A percentile compares a stretch with the other conserved stretches of the same genome.
Evolutionary conservation across 306 rosid species (phyloP).

Genomic region (Cicer cuneatum): DNA sequence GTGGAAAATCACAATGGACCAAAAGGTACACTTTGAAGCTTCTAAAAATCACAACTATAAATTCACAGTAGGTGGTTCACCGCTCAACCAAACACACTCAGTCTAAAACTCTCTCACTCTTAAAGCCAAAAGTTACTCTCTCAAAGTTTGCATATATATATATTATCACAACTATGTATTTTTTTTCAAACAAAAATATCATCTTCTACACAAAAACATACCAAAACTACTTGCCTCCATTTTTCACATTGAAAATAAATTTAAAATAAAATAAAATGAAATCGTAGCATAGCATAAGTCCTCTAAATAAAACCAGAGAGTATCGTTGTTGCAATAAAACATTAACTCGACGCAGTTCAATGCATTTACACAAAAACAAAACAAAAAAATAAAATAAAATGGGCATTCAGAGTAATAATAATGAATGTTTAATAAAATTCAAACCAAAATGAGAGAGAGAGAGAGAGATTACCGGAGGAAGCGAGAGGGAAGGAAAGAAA

Average conservation of each 20-base stretch:
- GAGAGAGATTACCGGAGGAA: conserved; percentile 56
- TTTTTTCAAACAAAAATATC: conserved; percentile 10
- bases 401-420: background rate
- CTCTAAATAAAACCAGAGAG: background rate
- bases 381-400: background rate
- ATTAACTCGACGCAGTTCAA: background rate
- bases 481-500: conserved; percentile 57
- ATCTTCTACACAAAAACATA: background rate
- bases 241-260: conserved; percentile 1
- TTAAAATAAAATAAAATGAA: background rate
- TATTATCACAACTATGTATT: too few species aligned
- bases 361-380: background rate
- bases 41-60: too few species aligned
- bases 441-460: conserved; percentile 1
- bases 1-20: too few species aligned
- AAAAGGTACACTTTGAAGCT: too few species aligned
- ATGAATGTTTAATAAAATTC: background rate
- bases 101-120: background rate
- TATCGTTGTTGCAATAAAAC: background rate
- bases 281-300: background rate
- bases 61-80: too few species aligned
- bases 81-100: background rate
- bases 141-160: background rate
- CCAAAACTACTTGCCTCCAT: background rate
- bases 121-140: background rate